Base-by-base conservation (phyloP, 2,329 filamentous ascomycete species). In the Colletotrichum endophyticum region DNA sequence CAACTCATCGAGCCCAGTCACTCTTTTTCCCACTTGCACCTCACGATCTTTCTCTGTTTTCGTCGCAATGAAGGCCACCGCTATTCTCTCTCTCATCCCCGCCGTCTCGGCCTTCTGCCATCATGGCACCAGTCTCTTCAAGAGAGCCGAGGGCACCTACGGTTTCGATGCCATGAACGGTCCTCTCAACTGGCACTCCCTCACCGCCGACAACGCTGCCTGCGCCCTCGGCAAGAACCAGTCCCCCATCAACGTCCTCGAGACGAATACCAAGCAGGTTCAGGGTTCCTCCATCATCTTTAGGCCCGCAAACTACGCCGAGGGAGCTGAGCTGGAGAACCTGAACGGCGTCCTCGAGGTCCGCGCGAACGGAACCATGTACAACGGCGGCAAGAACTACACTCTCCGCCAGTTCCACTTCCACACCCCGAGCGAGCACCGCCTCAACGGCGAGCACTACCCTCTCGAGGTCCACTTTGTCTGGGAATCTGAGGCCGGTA, bases 351-450 rank as follows among this genome's bases (percentile, higher is more conserved):
- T 89, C 0, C 84, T 91, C 30, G 86, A 91, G 80, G 87, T 90
- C 59, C 81, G 87, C 32, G 85, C 86, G 30, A 88, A 88, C 62
- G 89, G 89, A 27, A 88, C 85, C 13, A 85, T 90, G 8, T 82
- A 79, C 0, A 81, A 88, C 30, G 83, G 79, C 2, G 85, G 83
- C 44, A 82, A 82, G 25, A 80, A 84, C 15, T 91, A 87, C 81
- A 80, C 78, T 0, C 84, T 92, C 16, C 83, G 83, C 59, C 91
- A 92, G 78, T 92, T 92, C 83, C 91, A 92, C 82, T 91, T 92
- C 83, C 91, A 92, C 80, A 89, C 89, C 0, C 90, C 91, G 0
- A 89, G 89, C 61, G 91, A 93, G 84, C 91, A 93, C 79, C 86
- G 88, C 64, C 84, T 92, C 81, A 78, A 86, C 81, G 81, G 86